phyloP scores from a whole-genome alignment of 2,329 filamentous ascomycete species.

The Dactylellina sp. region DNA sequence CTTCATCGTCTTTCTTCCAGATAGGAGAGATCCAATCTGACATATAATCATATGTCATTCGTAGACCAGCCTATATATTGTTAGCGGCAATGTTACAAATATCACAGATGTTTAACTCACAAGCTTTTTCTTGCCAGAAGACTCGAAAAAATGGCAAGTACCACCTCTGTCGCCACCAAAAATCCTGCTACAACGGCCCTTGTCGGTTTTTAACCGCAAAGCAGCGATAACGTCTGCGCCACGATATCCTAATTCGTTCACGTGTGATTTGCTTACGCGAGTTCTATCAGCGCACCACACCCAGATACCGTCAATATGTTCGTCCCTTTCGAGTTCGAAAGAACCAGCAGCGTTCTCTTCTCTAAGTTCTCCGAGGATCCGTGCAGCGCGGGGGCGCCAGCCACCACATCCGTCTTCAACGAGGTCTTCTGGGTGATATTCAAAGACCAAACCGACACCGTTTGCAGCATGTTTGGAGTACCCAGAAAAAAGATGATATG shows the following conservation, averaged over 20 bases:
- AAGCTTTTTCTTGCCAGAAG: constrained; percentile 51
- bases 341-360: constrained; percentile 49
- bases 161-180: constrained; percentile 49
- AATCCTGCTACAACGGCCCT: constrained; percentile 34
- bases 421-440: constrained; percentile 45
- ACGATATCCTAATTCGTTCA: constrained; percentile 49
- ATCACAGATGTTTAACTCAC: constrained; percentile 16
- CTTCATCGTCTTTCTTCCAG: constrained; percentile 37
- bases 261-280: constrained; percentile 44
- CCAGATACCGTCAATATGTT: constrained; percentile 47
- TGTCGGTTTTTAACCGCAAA: constrained; percentile 44
- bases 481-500: constrained; percentile 34
- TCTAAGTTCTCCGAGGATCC: constrained; percentile 43
- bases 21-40: constrained; percentile 55
- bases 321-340: constrained; percentile 47
- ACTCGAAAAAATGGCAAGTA: constrained; percentile 53
- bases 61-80: constrained; percentile 28
- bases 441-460: constrained; percentile 43
- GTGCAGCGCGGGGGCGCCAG: constrained; percentile 34
- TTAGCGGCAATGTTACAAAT: constrained; percentile 4
- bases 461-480: constrained; percentile 44
- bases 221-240: constrained; percentile 47
- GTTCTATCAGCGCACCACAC: constrained; percentile 51
- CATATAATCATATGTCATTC: constrained; percentile 55
- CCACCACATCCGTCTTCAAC: constrained; percentile 47